Evolutionary conservation across 164 flowering plant species (phyloP), one percentile per base, ranked within the genome.

Genomic region (Warburgia ugandensis): DNA sequence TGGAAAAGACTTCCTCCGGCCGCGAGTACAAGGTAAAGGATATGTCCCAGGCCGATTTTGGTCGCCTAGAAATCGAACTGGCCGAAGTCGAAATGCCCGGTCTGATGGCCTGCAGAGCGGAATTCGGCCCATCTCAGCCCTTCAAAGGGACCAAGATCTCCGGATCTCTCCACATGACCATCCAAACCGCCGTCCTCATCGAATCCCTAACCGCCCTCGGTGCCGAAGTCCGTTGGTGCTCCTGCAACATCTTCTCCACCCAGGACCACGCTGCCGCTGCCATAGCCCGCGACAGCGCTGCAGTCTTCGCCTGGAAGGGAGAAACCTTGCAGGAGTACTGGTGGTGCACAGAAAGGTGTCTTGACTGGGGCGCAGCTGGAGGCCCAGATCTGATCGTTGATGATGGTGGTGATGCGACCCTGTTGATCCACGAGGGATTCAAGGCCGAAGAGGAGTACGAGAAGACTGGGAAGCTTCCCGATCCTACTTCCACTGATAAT

Each of bases 401-500:
- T 31, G 72, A 68, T 17, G 72, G 72, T 17, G 73, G 66, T 4
- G 68, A 68, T 22, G 64, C 64, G 10, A 68, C 68, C 1, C 54
- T 64, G 14, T 52, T 58, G 16, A 58, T 66, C 50, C 71, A 62
- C 14, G 71, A 67, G 54, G 63, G 71, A 0, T 60, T 67, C 22
- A 67, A 67, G 57, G 67, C 67, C 13, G 71, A 67, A 48, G 60
- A 53, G 63, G 66, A 61, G 62, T 67, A 21, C 16, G 63, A 14
- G 29, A 61, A 61, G 62, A 26, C 55, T 3, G 58, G 71, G 25
- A 49, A 45, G 55, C 2, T 64, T 5, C 76, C 78, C 2, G 76
- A 74, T 25, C 78, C 78, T 19, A 16, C 42, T 4, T 65, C 73
- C 6, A 71, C 76, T 1, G 64, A 51, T 29, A 74, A 74, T 48